A percentile compares a stretch with the other conserved stretches of the same genome.
Conservation (phyloP, 2,329 filamentous ascomycete genomes). For the Exophiala bonariae region DNA sequence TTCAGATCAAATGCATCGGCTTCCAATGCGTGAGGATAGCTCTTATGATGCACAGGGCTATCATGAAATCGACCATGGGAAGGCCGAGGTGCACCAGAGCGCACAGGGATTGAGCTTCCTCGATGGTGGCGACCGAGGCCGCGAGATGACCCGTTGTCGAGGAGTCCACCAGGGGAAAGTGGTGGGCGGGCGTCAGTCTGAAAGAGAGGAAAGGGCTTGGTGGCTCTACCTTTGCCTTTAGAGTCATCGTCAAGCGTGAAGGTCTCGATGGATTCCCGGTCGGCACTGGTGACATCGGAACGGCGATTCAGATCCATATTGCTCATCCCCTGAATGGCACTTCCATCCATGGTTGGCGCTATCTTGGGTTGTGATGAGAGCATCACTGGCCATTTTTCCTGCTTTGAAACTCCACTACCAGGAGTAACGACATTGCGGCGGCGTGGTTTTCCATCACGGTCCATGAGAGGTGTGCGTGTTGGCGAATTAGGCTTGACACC, state of each 20-base stretch:
- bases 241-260: slow-evolving; percentile 1
- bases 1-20: not conserved
- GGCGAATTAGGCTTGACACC: slow-evolving; percentile 25
- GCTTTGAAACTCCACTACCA: slow-evolving; percentile 6
- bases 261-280: slow-evolving; percentile 5
- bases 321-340: slow-evolving; percentile 23
- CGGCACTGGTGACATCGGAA: no score
- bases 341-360: slow-evolving; percentile 25
- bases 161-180: no score
- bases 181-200: no score
- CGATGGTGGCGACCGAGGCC: no score
- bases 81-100: no score
- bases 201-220: no score
- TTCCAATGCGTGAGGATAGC: not conserved
- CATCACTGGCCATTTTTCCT: slow-evolving; percentile 34
- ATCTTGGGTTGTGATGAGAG: slow-evolving; percentile 12
- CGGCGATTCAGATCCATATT: slow-evolving; percentile 22
- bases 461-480: slow-evolving; percentile 30
- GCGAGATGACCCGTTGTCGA: no score
- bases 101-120: no score
- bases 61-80: no score
- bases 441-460: slow-evolving; percentile 31
- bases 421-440: slow-evolving; percentile 25
- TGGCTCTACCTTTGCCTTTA: no score
- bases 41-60: no score